Evolutionary conservation across 2,329 filamentous ascomycete species (phyloP).

Genomic region (Botrytis fragariae): DNA sequence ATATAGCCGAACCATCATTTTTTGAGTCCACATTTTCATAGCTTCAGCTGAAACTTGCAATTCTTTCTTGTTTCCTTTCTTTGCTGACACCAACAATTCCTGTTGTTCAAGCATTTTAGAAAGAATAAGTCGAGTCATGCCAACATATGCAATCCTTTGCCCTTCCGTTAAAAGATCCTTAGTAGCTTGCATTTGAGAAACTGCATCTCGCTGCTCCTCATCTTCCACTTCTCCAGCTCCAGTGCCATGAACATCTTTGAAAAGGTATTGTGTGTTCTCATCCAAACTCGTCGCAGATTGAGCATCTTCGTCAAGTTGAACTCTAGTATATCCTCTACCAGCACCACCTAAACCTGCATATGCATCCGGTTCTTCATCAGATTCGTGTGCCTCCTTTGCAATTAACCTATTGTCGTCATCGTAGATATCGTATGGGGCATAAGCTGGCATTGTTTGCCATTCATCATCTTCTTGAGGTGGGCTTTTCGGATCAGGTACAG

Average conservation of each 20-base stretch:
- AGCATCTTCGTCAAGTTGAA: slow-evolving; percentile 92
- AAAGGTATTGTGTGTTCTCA: slow-evolving; percentile 94
- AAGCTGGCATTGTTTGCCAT: slow-evolving; percentile 94
- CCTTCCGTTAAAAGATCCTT: slow-evolving; percentile 94
- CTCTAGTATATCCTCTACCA: slow-evolving; percentile 90
- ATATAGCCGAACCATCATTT: slow-evolving; percentile 95
- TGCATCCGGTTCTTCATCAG: slow-evolving; percentile 64
- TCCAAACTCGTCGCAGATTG: slow-evolving; percentile 95
- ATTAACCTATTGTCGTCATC: slow-evolving; percentile 89
- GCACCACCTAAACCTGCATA: slow-evolving; percentile 82
- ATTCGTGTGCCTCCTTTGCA: slow-evolving; percentile 72
- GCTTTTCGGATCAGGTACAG: slow-evolving; percentile 53
- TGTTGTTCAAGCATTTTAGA: slow-evolving; percentile 71
- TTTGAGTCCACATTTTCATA: slow-evolving; percentile 94
- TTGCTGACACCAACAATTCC: slow-evolving; percentile 52
- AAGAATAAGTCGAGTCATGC: slow-evolving; percentile 78
- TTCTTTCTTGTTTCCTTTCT: slow-evolving; percentile 69
- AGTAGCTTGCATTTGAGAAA: slow-evolving; percentile 90
- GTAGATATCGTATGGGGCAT: slow-evolving; percentile 91
- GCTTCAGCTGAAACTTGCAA: slow-evolving; percentile 68
- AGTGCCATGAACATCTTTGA: slow-evolving; percentile 66
- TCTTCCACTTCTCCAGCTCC: slow-evolving; percentile 62
- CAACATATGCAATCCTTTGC: slow-evolving; percentile 94
- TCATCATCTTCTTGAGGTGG: slow-evolving; percentile 59
- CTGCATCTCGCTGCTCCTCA: slow-evolving; percentile 79